phyloP scores from a whole-genome alignment of 768 basidiomycete species.

The Rhodotorula babjevae region DNA sequence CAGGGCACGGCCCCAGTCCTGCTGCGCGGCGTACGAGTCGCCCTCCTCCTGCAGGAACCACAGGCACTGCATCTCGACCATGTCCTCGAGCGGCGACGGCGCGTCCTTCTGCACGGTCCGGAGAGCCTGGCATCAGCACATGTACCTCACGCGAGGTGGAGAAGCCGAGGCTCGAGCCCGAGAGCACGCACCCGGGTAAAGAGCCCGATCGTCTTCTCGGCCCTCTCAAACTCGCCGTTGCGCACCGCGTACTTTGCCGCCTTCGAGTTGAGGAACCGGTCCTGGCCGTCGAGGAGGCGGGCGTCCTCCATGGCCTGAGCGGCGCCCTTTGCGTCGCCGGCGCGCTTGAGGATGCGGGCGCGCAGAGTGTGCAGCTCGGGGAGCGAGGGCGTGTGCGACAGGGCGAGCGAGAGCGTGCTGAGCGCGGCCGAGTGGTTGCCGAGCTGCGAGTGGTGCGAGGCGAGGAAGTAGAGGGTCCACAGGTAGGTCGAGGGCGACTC shows the following conservation, averaged over 20 bases:
- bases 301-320: slow-evolving; percentile 74
- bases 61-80: slow-evolving; percentile 93
- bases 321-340: slow-evolving; percentile 72
- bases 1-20: slow-evolving; percentile 69
- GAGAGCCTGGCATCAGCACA: too few relatives aligned
- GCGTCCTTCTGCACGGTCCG: slow-evolving; percentile 68
- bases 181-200: slow-evolving; percentile 85
- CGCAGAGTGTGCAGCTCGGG: slow-evolving; percentile 81
- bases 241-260: slow-evolving; percentile 82
- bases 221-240: slow-evolving; percentile 73
- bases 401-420: slow-evolving; percentile 60
- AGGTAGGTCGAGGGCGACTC: slow-evolving; percentile 76
- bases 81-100: slow-evolving; percentile 64
- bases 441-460: slow-evolving; percentile 59
- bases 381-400: slow-evolving; percentile 83
- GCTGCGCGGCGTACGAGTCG: slow-evolving; percentile 61
- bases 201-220: slow-evolving; percentile 65
- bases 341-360: slow-evolving; percentile 77
- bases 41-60: slow-evolving; percentile 81
- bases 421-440: slow-evolving; percentile 51
- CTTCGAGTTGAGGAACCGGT: slow-evolving; percentile 91
- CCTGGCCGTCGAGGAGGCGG: slow-evolving; percentile 79
- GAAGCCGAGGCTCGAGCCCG: background rate
- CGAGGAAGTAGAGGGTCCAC: slow-evolving; percentile 93
- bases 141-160: too few relatives aligned